phyloP scores from a whole-genome alignment of 306 rosid genomes.

The Fragaria ananassa region DNA sequence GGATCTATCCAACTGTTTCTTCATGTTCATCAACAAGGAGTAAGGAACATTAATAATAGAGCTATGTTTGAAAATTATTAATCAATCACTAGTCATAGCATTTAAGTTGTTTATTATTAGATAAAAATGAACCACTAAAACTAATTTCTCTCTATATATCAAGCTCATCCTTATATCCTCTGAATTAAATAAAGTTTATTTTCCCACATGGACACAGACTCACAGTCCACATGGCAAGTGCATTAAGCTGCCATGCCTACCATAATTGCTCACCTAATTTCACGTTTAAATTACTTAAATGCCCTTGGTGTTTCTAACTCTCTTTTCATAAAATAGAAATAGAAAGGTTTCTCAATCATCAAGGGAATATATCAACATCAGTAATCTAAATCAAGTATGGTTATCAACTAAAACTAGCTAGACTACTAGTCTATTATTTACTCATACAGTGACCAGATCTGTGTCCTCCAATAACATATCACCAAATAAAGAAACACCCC shows the following conservation, averaged over 20 bases:
- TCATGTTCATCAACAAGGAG: too few relatives aligned
- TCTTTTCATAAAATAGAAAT: not conserved
- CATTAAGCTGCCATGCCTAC: not conserved
- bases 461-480: not conserved
- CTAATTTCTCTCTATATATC: too few relatives aligned
- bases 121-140: too few relatives aligned
- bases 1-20: too few relatives aligned
- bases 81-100: not conserved
- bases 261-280: not conserved
- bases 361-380: not conserved
- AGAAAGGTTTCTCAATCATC: not conserved
- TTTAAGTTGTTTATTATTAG: not conserved
- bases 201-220: not conserved
- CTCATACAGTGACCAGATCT: not conserved
- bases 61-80: not conserved
- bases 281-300: not conserved
- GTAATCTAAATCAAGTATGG: not conserved
- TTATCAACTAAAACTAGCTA: not conserved
- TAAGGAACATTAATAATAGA: not conserved
- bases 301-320: not conserved
- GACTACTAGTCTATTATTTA: not conserved
- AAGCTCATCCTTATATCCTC: not conserved
- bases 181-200: not conserved
- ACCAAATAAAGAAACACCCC: not conserved
- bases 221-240: not conserved